phyloP scores from a whole-genome alignment of 345 rosid species.

The Brassica napus region DNA sequence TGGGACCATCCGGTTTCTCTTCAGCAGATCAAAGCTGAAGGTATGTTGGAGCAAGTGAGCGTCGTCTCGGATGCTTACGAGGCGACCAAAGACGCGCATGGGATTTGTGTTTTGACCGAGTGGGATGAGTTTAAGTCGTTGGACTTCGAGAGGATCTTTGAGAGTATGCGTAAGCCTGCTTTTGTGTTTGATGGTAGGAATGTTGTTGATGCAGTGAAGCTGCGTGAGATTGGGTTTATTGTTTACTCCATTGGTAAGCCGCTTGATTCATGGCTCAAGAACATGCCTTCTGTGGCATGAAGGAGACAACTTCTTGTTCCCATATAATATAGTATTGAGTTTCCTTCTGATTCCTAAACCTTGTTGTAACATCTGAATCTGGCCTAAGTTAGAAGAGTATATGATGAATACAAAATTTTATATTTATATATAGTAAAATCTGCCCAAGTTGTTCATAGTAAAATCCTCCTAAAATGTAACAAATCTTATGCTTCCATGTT shows the following conservation, averaged over 20 bases:
- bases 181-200: slow-evolving; percentile 81
- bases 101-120: slow-evolving; percentile 61
- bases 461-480: neutral
- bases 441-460: too few species aligned
- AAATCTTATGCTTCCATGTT: neutral
- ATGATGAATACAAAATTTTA: neutral
- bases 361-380: slow-evolving; percentile 26
- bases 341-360: neutral
- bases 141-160: slow-evolving; percentile 52
- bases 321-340: slow-evolving; percentile 15
- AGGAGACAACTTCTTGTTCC: slow-evolving; percentile 1
- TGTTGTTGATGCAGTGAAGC: slow-evolving; percentile 51
- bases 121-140: slow-evolving; percentile 70
- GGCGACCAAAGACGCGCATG: slow-evolving; percentile 66
- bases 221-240: slow-evolving; percentile 79
- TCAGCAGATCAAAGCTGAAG: slow-evolving; percentile 53
- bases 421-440: neutral
- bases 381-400: slow-evolving; percentile 18
- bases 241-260: slow-evolving; percentile 62
- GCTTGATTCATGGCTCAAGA: slow-evolving; percentile 39
- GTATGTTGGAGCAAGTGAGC: slow-evolving; percentile 49
- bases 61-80: slow-evolving; percentile 58
- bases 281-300: slow-evolving; percentile 41
- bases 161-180: slow-evolving; percentile 54
- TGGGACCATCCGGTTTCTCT: slow-evolving; percentile 71